Evolutionary conservation across 805 yeast species (phyloP), one percentile per base, ranked within the genome.

Genomic region (Saccharomycopsis sp.): DNA sequence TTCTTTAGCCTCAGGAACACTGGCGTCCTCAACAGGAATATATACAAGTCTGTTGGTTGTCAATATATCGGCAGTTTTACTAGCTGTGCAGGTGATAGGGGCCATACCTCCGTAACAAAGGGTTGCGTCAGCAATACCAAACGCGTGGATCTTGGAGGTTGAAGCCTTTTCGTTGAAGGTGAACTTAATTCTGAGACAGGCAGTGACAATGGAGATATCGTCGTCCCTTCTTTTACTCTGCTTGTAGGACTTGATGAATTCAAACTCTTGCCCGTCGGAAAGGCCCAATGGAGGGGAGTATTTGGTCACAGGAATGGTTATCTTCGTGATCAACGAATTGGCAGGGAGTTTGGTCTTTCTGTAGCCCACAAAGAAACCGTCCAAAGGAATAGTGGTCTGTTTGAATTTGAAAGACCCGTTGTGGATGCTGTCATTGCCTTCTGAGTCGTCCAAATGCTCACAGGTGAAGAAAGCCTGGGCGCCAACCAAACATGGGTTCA

Each of bases 201-300:
- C 70, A 16, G 80, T 75, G 9, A 77, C 81, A 58, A 77, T 76
- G 14, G 81, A 76, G 53, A 77, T 77, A 65, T 77, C 81, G 58
- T 77, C 81, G 63, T 77, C 80, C 61, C 76, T 76, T 56, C 81
- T 68, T 68, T 77, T 77, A 24, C 78, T 73, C 64, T 77, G 81
- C 63, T 77, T 77, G 66, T 65, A 77, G 3, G 76, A 66, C 34
- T 70, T 71, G 20, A 76, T 72, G 54, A 68, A 70, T 54, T 76
- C 79, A 50, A 70, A 67, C 12, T 61, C 62, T 12, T 20, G 37
- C 4, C 48, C 48, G 20, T 52, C 55, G 23, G 34, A 16, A 8
- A 34, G 15, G 5, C 12, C 40, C 24, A 51, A 24, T 8, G 21
- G 47, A 4, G 24, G 15, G 3, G 37, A 54, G 5, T 57, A 59